Evolutionary conservation across 2,329 filamentous ascomycete species (phyloP).

Genomic region (Beauveria sp.): DNA sequence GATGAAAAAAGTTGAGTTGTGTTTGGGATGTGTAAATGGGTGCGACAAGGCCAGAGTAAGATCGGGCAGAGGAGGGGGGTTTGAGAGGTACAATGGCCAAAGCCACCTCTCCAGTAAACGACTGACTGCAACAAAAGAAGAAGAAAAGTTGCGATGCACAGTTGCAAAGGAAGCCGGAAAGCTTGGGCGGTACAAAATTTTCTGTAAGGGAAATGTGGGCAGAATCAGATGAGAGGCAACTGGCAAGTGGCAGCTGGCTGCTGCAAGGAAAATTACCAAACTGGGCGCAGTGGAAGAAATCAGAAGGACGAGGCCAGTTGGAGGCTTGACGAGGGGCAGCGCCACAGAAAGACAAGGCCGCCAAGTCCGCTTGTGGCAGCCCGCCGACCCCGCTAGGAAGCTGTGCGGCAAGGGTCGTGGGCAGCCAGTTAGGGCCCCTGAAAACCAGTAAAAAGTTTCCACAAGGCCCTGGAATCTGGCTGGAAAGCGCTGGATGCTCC

Average conservation of each 20-base stretch:
- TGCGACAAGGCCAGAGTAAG: not conserved
- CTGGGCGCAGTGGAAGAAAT: not conserved
- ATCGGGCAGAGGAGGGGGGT: not conserved
- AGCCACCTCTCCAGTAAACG: not conserved
- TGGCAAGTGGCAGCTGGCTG: not conserved
- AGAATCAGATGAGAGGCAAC: not conserved
- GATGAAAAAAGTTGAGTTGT: not conserved
- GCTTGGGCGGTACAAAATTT: slow-evolving; percentile 2
- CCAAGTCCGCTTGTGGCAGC: not conserved
- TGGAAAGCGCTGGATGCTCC: not conserved
- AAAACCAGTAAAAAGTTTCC: not conserved
- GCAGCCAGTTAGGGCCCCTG: no score
- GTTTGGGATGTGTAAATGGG: not conserved
- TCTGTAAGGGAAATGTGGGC: slow-evolving; percentile 1
- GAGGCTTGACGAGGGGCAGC: not conserved
- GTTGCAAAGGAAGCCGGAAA: not conserved
- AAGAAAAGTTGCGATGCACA: not conserved
- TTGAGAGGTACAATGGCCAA: not conserved
- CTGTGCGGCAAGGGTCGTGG: not conserved
- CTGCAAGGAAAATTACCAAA: slow-evolving; percentile 6
- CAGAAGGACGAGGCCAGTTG: no score
- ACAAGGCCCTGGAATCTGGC: not conserved
- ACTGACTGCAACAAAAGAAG: not conserved
- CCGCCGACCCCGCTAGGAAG: not conserved
- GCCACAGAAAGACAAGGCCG: not conserved